Evolutionary conservation across 2,329 filamentous ascomycete genomes (phyloP), one percentile per base, ranked within the genome.

Genomic region (Pyricularia pennisetigena): DNA sequence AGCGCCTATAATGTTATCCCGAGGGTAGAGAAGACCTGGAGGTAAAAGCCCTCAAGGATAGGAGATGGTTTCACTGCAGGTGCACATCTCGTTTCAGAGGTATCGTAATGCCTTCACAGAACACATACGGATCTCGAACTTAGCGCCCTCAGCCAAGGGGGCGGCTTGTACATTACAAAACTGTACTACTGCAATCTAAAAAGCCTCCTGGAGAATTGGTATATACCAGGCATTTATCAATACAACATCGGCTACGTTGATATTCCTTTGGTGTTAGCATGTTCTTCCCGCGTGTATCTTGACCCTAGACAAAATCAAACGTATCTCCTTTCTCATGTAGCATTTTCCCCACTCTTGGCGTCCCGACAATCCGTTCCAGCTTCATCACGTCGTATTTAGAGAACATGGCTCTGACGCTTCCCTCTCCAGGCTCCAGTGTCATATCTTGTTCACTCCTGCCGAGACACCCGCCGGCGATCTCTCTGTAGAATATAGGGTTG

Each of bases 381-480:
- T 91, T 94, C 80, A 98, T 81, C 14, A 89, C 86, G 80, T 99
- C 95, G 83, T 93, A 97, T 77, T 88, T 93, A 9, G 91, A 94
- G 76, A 98, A 98, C 71, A 95, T 76, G 75, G 79, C 84, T 74
- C 81, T 82, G 9, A 90, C 83, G 62, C 79, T 85, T 0, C 87
- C 91, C 70, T 86, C 83, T 5, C 83, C 88, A 67, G 81, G 83
- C 77, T 83, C 86, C 71, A 85, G 78, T 74, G 76, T 82, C 73
- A 83, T 75, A 71, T 85, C 83, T 74, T 84, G 83, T 78, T 84
- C 85, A 78, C 81, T 90, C 78, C 78, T 82, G 72, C 75, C 84
- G 68, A 94, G 77, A 74, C 86, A 93, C 0, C 84, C 89, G 3
- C 87, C 90, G 0, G 90, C 86, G 68, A 94, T 83, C 80, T 96